Evolutionary conservation across 2,329 filamentous ascomycete species (phyloP).

Genomic region (Alternaria consortialis): DNA sequence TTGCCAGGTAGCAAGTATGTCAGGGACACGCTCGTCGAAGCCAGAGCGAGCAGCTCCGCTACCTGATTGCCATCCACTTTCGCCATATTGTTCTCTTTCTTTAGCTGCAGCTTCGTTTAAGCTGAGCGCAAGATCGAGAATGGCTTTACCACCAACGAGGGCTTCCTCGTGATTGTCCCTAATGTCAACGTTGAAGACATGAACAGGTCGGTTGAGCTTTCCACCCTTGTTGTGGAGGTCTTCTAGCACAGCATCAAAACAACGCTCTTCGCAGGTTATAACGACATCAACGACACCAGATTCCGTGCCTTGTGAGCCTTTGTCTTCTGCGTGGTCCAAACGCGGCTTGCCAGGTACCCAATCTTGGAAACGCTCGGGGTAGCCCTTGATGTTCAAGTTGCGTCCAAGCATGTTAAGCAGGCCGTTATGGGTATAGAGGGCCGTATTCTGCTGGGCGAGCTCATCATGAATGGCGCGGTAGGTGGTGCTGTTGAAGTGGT

Average conservation of each 20-base stretch:
- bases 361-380: slow-evolving; percentile 96
- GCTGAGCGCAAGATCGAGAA: slow-evolving; percentile 86
- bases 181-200: slow-evolving; percentile 98
- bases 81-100: slow-evolving; percentile 74
- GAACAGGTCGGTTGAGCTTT: slow-evolving; percentile 88
- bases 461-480: slow-evolving; percentile 96
- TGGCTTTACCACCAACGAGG: slow-evolving; percentile 86
- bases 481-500: slow-evolving; percentile 96
- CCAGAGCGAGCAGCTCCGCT: slow-evolving; percentile 67
- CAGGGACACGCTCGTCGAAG: slow-evolving; percentile 93
- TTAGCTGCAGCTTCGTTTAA: slow-evolving; percentile 82
- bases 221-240: slow-evolving; percentile 87
- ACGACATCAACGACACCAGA: slow-evolving; percentile 91
- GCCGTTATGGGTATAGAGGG: slow-evolving; percentile 90
- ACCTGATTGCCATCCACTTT: slow-evolving; percentile 72
- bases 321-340: slow-evolving; percentile 73
- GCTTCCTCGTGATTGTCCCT: slow-evolving; percentile 99
- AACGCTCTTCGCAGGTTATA: slow-evolving; percentile 96
- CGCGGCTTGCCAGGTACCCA: slow-evolving; percentile 90
- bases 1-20: slow-evolving; percentile 92
- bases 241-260: slow-evolving; percentile 97
- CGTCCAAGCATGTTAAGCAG: slow-evolving; percentile 95
- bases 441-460: slow-evolving; percentile 82
- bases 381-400: slow-evolving; percentile 92
- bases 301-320: slow-evolving; percentile 82